phyloP scores from a whole-genome alignment of 2,329 filamentous ascomycete genomes.

The Alternaria incomplexa region DNA sequence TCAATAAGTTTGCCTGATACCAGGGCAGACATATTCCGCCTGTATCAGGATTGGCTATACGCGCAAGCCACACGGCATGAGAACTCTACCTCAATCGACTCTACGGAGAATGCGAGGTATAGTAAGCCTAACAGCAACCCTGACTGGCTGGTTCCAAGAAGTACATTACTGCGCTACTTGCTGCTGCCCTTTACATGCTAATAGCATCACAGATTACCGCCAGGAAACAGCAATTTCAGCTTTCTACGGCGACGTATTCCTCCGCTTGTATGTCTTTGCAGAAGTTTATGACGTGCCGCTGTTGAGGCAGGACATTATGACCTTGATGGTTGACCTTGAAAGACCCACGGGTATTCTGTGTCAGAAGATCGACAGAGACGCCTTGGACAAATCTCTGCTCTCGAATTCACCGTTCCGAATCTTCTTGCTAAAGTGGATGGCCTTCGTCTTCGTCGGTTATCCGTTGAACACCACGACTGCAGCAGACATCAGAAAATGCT shows the following conservation, averaged over 20 bases:
- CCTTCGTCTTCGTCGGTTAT: neutral
- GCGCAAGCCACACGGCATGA: neutral
- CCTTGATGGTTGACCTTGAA: neutral
- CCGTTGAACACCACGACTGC: neutral
- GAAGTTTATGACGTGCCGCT: neutral
- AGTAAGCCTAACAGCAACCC: neutral
- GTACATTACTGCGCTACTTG: neutral
- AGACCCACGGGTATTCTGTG: neutral
- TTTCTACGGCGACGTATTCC: neutral
- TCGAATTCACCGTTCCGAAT: neutral
- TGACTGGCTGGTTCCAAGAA: neutral
- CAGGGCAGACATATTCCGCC: neutral
- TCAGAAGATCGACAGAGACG: neutral
- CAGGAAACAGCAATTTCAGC: neutral
- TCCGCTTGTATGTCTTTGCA: neutral
- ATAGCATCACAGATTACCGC: neutral
- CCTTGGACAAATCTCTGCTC: neutral
- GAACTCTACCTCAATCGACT: neutral
- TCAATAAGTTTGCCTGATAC: neutral
- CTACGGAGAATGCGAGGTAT: neutral
- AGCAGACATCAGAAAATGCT: neutral
- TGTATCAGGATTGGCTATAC: neutral
- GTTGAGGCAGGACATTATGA: neutral
- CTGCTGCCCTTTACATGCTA: neutral
- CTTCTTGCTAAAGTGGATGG: neutral